Base-by-base conservation (phyloP, 768 basidiomycete genomes). In the Rhodotorula graminis region DNA sequence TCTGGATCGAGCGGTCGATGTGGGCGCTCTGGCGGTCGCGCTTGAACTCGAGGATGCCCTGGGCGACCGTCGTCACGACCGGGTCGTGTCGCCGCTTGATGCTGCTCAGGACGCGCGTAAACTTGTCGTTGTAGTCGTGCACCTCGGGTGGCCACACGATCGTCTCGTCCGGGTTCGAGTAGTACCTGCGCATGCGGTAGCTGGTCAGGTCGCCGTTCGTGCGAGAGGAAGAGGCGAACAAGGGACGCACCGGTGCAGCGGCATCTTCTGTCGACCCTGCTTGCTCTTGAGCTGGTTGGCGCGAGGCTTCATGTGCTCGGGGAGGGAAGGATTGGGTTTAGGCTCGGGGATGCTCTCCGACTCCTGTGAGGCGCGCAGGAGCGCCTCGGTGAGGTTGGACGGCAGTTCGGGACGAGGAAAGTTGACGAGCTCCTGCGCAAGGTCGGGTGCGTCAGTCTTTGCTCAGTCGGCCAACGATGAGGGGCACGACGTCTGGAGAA, bases 41-140 rank as follows among this genome's bases (percentile, higher is more conserved):
- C 80, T 98, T 97, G 93, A 93, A 97, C 80, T 99, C 95, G 70
- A 97, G 84, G 9, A 99, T 90, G 61, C 95, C 95, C 81, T 95
- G 93, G 0, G 82, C 93, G 68, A 98, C 91, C 15, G 94, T 96
- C 12, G 95, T 94, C 15, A 98, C 96, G 0, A 96, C 98, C 0
- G 95, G 95, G 79, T 98, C 95, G 81, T 99, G 96, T 19, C 96
- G 85, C 68, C 85, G 87, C 83, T 99, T 99, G 84, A 99, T 94
- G 33, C 87, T 83, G 59, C 94, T 89, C 16, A 98, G 85, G 49
- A 87, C 81, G 76, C 88, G 89, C 10, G 96, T 99, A 83, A 99
- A 97, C 15, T 87, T 85, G 37, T 87, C 86, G 81, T 98, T 98
- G 83, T 92, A 96, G 76, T 95, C 93, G 76, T 88, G 88, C 0